Base-by-base conservation (phyloP, 805 yeast genomes). In the Saturnispora galanensis region DNA sequence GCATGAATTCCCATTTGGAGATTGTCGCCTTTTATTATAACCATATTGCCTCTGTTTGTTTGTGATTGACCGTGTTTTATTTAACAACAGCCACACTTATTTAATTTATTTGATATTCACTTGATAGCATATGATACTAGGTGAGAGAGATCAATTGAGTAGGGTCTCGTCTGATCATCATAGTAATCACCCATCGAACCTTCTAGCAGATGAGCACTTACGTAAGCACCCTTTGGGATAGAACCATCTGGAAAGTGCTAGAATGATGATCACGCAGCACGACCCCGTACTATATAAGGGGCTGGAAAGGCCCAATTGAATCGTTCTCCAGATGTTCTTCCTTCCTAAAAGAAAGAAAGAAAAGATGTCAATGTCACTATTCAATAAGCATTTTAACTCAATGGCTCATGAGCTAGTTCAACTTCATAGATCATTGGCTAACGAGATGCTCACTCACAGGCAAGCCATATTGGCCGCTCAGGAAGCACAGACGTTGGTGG, bases 1-100 rank as follows among this genome's bases (percentile, higher is more conserved):
- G 66, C 11, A 58, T 78, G 46, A 73, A 71, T 43, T 65, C 71
- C 26, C 88, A 82, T 60, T 59, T 83, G 50, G 75, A 76, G 45
- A 64, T 73, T n/a, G 63, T 76, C 33, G 78, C 77, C 12, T 47
- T 47, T 32, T 45, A 44, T 26, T 47, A 39, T 32, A 40, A 46
- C 18, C 43, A 46, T 26, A 44, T 43, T 35, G 34, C 33, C 16
- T 11, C 26, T 29, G 37, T n/a, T 10, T 37, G 41, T 31, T 31
- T 36, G 39, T 37, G 18, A 31, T 11, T 18, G 10, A 34, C 26
- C 6, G 26, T 3, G 26, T 21, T 21, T 21, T 21, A 21, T 21
- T 21, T 21, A 21, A 21, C 4, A 21, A 21, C 8, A 21, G 26
- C 26, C 26, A 5, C 26, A 21, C 6, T 21, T 21, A 21, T 21